phyloP scores from a whole-genome alignment of 768 basidiomycete species.

The Lactarius akahatsu region DNA sequence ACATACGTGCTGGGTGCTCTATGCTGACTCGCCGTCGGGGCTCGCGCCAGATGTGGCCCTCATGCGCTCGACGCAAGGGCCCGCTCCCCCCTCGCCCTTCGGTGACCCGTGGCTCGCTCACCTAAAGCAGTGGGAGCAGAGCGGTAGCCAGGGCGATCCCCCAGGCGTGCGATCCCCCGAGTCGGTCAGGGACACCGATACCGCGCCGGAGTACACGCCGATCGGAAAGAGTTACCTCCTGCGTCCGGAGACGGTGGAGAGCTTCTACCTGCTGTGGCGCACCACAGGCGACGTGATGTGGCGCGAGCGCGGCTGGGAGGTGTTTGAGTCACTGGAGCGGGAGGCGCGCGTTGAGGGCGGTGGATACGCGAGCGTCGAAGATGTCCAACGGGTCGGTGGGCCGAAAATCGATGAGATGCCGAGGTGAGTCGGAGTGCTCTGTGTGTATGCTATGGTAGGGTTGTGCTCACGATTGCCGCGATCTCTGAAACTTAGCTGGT shows the following conservation, averaged over 20 bases:
- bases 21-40: conserved; percentile 69
- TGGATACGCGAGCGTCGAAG: conserved; percentile 54
- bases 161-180: conserved; percentile 10
- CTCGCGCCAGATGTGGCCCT: conserved; percentile 64
- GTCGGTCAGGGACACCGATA: neutral
- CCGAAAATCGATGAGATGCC: conserved; percentile 57
- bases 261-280: conserved; percentile 68
- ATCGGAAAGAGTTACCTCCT: conserved; percentile 52
- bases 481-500: conserved; percentile 40
- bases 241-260: conserved; percentile 74
- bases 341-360: conserved; percentile 57
- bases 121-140: conserved; percentile 30
- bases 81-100: conserved; percentile 13
- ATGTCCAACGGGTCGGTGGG: conserved; percentile 47
- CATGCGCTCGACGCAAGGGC: conserved; percentile 10
- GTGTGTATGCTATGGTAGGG: conserved; percentile 1
- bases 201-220: conserved; percentile 52
- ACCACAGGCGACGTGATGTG: conserved; percentile 65
- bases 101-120: conserved; percentile 16
- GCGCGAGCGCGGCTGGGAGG: conserved; percentile 68
- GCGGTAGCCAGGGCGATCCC: conserved; percentile 13
- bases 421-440: conserved; percentile 47
- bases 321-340: conserved; percentile 65
- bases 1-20: conserved; percentile 68
- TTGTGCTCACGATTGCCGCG: conserved; percentile 2